Percentiles rank a stretch among this genome's conserved stretches.
Conservation (phyloP, 2,329 filamentous ascomycete genomes). For the Phialemoniopsis sp. region DNA sequence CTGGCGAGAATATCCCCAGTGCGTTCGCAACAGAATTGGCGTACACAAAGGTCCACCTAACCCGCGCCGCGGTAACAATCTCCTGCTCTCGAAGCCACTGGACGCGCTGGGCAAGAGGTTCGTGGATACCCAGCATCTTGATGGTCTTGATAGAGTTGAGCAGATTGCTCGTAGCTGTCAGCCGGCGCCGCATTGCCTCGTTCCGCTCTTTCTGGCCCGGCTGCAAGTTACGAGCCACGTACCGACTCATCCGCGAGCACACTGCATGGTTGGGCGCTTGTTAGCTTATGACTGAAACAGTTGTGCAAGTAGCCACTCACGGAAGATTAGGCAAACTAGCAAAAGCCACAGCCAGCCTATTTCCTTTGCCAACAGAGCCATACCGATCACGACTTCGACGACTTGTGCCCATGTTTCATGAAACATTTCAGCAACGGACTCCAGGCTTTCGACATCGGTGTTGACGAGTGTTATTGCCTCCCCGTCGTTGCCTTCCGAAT, state of each 20-base stretch:
- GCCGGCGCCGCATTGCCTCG: conserved; percentile 30
- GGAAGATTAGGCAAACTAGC: conserved; percentile 32
- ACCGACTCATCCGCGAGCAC: conserved; percentile 34
- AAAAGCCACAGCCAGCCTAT: conserved; percentile 38
- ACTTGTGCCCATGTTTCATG: conserved; percentile 37
- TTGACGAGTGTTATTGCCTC: conserved; percentile 32
- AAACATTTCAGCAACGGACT: conserved; percentile 24
- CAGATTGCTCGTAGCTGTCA: conserved; percentile 26
- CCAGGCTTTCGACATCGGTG: conserved; percentile 31
- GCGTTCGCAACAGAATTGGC: conserved; percentile 38
- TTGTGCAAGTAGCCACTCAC: conserved; percentile 20
- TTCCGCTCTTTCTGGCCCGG: conserved; percentile 32
- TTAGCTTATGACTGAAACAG: background rate
- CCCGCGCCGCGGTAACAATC: conserved; percentile 19
- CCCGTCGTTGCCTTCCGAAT: conserved; percentile 19
- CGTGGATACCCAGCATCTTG: conserved; percentile 33
- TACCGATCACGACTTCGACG: conserved; percentile 34
- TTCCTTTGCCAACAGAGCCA: conserved; percentile 27
- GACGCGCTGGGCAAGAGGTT: conserved; percentile 13
- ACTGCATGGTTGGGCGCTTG: conserved; percentile 16
- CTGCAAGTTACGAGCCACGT: conserved; percentile 29
- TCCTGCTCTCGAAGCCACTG: conserved; percentile 23
- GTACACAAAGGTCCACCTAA: conserved; percentile 33
- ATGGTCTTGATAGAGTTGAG: conserved; percentile 30
- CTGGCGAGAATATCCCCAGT: conserved; percentile 34